These are phyloP conservation scores for Tinospora cordifolia DNA, from an alignment of 164 flowering plant species.

Conservation along the genomic window DNA sequence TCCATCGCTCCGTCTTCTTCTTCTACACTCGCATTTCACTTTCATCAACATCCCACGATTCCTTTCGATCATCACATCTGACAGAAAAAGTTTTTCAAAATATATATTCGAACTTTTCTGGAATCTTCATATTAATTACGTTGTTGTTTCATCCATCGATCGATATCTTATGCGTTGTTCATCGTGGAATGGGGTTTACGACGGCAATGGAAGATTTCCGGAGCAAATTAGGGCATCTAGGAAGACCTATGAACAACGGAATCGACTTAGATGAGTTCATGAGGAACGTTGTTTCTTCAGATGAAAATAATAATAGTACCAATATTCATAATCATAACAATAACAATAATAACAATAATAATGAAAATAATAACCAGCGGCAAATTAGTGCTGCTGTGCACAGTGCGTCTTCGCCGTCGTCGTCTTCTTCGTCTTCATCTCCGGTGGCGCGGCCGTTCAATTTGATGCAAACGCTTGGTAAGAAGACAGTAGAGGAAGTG, in stretches of 20 bases:
- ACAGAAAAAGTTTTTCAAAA: too few relatives aligned
- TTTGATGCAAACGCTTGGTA: slow-evolving; percentile 17
- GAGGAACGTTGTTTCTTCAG: slow-evolving; percentile 15
- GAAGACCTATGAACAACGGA: slow-evolving; percentile 21
- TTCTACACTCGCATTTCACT: neutral
- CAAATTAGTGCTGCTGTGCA: neutral
- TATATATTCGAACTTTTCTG: too few relatives aligned
- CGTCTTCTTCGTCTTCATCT: slow-evolving; percentile 7
- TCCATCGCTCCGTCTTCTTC: neutral
- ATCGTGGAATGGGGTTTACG: slow-evolving; percentile 16
- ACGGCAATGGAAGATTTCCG: slow-evolving; percentile 25
- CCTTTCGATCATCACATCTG: too few relatives aligned
- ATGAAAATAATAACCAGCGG: neutral
- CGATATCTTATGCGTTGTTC: neutral
- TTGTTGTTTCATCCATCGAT: neutral
- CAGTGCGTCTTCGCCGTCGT: slow-evolving; percentile 18
- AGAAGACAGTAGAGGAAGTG: slow-evolving; percentile 28
- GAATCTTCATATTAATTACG: too few relatives aligned
- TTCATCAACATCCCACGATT: too few relatives aligned
- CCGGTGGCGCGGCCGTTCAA: slow-evolving; percentile 7
- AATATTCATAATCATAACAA: neutral
- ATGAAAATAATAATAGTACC: slow-evolving; percentile 2
- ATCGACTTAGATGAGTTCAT: slow-evolving; percentile 34
- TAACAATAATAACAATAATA: neutral
- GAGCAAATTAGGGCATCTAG: slow-evolving; percentile 20